Percentiles rank a stretch among this genome's conserved stretches.
These are phyloP conservation scores for Aspergillus sp. DNA, from an alignment of 2,329 filamentous ascomycete genomes.

Conservation along the genomic window DNA sequence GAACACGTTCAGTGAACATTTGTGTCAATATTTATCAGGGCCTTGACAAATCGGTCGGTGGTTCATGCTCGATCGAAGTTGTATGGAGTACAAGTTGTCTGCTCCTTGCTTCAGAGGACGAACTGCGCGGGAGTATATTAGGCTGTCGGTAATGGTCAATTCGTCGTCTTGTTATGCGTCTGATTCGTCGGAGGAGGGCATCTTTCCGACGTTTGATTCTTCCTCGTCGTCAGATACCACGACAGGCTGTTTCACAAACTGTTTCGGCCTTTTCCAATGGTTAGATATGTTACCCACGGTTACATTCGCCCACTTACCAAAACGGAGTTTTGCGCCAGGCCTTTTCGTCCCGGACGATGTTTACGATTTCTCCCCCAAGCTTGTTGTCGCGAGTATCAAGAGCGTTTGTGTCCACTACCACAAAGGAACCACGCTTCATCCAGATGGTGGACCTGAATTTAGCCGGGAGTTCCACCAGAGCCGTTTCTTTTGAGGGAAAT, in stretches of 20 bases:
- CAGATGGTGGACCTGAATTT: conserved; percentile 90
- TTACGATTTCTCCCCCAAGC: conserved; percentile 84
- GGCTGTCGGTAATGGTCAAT: neutral
- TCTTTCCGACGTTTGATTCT: conserved; percentile 76
- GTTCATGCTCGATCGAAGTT: neutral
- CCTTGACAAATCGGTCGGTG: neutral
- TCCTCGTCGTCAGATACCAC: conserved; percentile 70
- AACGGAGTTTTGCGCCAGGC: conserved; percentile 85
- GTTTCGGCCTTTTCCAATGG: conserved; percentile 64
- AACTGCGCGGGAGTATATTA: neutral
- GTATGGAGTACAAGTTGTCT: neutral
- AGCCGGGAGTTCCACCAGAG: conserved; percentile 78
- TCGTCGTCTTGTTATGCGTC: conserved; percentile 57
- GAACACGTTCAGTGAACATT: conserved; percentile 22
- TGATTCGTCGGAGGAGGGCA: conserved; percentile 80
- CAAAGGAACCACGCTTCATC: conserved; percentile 86
- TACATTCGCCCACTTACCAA: conserved; percentile 59
- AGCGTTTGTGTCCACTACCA: conserved; percentile 72
- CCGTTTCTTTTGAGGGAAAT: conserved; percentile 63
- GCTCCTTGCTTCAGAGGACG: neutral
- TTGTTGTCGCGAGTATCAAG: conserved; percentile 70
- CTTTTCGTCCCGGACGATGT: conserved; percentile 89
- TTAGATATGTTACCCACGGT: conserved; percentile 11
- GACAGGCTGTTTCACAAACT: conserved; percentile 68
- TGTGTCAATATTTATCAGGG: neutral